phyloP scores from a whole-genome alignment of 495 filamentous ascomycete species.

The Pseudevernia furfuracea region DNA sequence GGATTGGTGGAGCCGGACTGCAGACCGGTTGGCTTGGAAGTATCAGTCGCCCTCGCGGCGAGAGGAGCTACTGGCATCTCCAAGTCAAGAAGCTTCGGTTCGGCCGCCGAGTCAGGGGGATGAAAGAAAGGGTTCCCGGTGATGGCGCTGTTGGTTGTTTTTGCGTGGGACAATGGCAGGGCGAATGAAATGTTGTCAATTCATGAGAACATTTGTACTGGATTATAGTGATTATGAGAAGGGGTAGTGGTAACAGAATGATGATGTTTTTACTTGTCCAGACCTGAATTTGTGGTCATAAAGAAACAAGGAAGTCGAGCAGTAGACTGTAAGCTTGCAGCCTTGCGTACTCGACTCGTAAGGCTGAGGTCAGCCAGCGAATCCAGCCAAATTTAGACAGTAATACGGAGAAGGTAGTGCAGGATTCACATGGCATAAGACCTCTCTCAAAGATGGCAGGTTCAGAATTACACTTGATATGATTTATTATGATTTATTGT shows the following conservation, averaged over 20 bases:
- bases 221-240: too few relatives aligned
- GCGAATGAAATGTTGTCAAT: background rate
- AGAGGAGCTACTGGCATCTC: conserved; percentile 12
- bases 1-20: conserved; percentile 16
- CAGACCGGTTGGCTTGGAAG: conserved; percentile 7
- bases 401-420: too few relatives aligned
- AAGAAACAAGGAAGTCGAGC: background rate
- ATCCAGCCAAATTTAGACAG: background rate
- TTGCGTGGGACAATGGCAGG: background rate
- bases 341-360: too few relatives aligned
- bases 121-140: background rate
- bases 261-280: background rate
- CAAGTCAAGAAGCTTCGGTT: conserved; percentile 8
- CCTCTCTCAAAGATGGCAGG: too few relatives aligned
- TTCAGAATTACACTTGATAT: too few relatives aligned
- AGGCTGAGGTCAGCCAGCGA: background rate
- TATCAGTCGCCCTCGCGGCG: conserved; percentile 14
- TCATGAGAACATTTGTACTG: too few relatives aligned
- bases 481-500: too few relatives aligned
- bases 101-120: background rate
- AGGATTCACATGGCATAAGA: background rate
- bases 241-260: too few relatives aligned
- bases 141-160: background rate
- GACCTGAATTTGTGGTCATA: background rate
- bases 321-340: background rate